These are phyloP conservation scores for Cordyceps cicadae DNA, from an alignment of 2,329 filamentous ascomycete genomes.

Conservation along the genomic window DNA sequence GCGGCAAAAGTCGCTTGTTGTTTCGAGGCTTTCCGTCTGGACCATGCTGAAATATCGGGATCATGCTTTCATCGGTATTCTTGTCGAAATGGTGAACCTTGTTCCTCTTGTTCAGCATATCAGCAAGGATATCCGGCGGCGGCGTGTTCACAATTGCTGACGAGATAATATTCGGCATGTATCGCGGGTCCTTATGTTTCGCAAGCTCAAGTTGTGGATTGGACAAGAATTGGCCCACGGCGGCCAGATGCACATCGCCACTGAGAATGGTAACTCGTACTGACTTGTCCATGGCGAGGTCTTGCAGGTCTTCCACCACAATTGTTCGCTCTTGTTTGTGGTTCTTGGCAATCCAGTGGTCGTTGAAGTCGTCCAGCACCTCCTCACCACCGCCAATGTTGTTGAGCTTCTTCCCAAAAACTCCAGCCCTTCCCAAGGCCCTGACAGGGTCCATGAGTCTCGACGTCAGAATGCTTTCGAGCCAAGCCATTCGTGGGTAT, in stretches of 20 bases:
- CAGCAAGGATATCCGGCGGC: slow-evolving; percentile 77
- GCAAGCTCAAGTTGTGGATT: slow-evolving; percentile 70
- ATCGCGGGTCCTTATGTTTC: slow-evolving; percentile 88
- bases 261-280: slow-evolving; percentile 85
- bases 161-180: slow-evolving; percentile 93
- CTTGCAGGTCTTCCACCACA: slow-evolving; percentile 84
- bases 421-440: slow-evolving; percentile 70
- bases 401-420: slow-evolving; percentile 75
- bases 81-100: slow-evolving; percentile 65
- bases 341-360: slow-evolving; percentile 94
- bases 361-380: slow-evolving; percentile 83
- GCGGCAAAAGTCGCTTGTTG: slow-evolving; percentile 80
- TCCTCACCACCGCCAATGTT: slow-evolving; percentile 88
- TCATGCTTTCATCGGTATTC: slow-evolving; percentile 90
- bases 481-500: slow-evolving; percentile 65
- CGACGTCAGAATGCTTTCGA: slow-evolving; percentile 73
- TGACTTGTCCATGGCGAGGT: slow-evolving; percentile 86
- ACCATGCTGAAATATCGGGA: slow-evolving; percentile 82
- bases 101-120: slow-evolving; percentile 89
- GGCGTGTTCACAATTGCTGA: slow-evolving; percentile 92
- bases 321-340: slow-evolving; percentile 86
- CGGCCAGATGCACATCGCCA: slow-evolving; percentile 88
- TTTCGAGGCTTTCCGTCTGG: slow-evolving; percentile 85
- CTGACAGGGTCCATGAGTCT: slow-evolving; percentile 83
- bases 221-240: slow-evolving; percentile 90